phyloP scores from a whole-genome alignment of 805 yeast genomes.

The Tetrapisispora pingtungensis region DNA sequence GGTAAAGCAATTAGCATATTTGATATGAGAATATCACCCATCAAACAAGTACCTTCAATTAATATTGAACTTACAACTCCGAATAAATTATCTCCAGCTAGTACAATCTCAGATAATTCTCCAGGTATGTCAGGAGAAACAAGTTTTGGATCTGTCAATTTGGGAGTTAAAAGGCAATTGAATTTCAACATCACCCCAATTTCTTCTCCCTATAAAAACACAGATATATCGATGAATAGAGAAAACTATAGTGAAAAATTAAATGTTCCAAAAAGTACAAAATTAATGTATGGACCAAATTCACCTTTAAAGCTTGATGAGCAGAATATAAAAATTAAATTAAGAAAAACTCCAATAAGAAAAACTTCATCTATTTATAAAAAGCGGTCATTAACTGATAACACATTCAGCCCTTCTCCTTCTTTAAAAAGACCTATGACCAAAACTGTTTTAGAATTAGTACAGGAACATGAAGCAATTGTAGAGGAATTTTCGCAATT shows the following conservation, averaged over 20 bases:
- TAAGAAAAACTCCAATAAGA: slow-evolving; percentile 4
- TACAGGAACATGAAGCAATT: slow-evolving; percentile 25
- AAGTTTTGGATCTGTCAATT: neutral
- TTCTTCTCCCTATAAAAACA: slow-evolving; percentile 14
- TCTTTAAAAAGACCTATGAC: slow-evolving; percentile 21
- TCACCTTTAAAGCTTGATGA: slow-evolving; percentile 27
- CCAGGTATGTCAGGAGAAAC: neutral
- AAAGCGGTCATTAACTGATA: neutral
- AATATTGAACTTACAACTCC: slow-evolving; percentile 1
- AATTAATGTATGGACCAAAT: slow-evolving; percentile 24
- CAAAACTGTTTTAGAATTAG: slow-evolving; percentile 19
- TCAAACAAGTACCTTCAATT: slow-evolving; percentile 4
- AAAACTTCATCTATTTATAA: neutral
- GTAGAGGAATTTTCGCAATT: slow-evolving; percentile 12
- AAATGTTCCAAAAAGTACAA: slow-evolving; percentile 2
- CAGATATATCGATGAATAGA: neutral
- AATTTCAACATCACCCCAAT: slow-evolving; percentile 14
- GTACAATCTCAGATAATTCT: neutral
- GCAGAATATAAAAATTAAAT: slow-evolving; percentile 28
- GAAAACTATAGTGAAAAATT: neutral
- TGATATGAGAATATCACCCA: slow-evolving; percentile 38
- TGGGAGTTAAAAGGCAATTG: slow-evolving; percentile 12
- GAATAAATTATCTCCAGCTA: slow-evolving; percentile 9
- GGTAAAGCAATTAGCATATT: slow-evolving; percentile 69
- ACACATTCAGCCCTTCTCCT: slow-evolving; percentile 22